Evolutionary conservation across 2,329 filamentous ascomycete species (phyloP).

Genomic region (Verruconis gallopava): DNA sequence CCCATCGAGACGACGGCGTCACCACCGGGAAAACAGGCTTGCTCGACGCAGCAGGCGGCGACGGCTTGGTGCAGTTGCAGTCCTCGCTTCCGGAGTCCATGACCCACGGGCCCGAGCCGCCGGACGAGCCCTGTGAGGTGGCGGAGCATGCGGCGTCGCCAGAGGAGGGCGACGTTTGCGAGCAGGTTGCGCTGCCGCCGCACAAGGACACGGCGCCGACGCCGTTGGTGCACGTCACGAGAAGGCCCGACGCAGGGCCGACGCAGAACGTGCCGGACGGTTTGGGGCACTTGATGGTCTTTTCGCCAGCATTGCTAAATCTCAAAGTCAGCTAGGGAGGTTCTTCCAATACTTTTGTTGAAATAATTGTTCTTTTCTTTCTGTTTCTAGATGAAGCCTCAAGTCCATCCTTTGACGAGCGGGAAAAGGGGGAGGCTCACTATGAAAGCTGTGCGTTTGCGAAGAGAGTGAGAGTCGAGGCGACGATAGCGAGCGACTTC

Average conservation of each 20-base stretch:
- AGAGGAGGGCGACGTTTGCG: background rate
- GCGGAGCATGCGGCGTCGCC: background rate
- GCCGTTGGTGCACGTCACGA: background rate
- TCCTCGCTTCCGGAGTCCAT: background rate
- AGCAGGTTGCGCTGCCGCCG: background rate
- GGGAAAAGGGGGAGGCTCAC: background rate
- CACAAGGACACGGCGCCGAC: background rate
- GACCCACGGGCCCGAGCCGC: no score
- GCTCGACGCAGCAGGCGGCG: no score
- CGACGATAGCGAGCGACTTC: background rate
- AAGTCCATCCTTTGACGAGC: background rate
- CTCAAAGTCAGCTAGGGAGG: no score
- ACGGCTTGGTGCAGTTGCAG: background rate
- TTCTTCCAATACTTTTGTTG: no score
- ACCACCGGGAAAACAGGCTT: no score
- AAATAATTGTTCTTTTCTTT: no score
- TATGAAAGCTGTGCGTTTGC: constrained; percentile 2
- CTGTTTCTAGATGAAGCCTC: no score
- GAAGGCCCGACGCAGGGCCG: background rate
- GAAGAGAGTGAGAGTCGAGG: background rate
- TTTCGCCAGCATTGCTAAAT: background rate
- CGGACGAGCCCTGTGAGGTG: background rate
- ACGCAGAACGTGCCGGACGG: background rate
- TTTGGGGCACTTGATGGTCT: background rate
- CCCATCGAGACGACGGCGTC: no score